These are phyloP conservation scores for Syzygium malaccense DNA, from an alignment of 441 rosid species.

Conservation along the genomic window DNA sequence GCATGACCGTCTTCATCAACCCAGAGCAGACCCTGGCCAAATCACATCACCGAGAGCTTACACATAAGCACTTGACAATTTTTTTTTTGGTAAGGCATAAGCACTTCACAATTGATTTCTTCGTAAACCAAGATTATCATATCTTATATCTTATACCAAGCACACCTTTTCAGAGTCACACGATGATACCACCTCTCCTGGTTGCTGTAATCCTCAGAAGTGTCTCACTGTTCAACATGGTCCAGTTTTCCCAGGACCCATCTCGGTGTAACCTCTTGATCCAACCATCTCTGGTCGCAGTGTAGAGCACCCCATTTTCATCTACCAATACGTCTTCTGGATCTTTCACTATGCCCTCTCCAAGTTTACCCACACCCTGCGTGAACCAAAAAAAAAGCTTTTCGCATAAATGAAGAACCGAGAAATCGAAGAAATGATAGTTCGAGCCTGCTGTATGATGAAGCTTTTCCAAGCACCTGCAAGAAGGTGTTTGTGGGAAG, in stretches of 20 bases:
- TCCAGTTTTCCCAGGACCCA: slow-evolving; percentile 41
- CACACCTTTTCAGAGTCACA: slow-evolving; percentile 31
- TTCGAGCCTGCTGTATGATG: neutral
- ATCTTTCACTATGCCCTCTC: slow-evolving; percentile 28
- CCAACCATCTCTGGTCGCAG: slow-evolving; percentile 50
- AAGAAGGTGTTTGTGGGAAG: slow-evolving; percentile 22
- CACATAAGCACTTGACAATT: neutral
- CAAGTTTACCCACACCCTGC: slow-evolving; percentile 30
- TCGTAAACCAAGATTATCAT: neutral
- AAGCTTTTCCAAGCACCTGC: slow-evolving; percentile 18
- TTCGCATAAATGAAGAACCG: neutral
- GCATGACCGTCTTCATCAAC: slow-evolving; percentile 25
- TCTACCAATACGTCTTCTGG: slow-evolving; percentile 33
- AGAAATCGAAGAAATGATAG: neutral
- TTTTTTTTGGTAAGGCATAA: too few relatives aligned
- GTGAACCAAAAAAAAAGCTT: neutral
- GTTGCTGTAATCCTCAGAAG: slow-evolving; percentile 38
- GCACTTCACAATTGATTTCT: neutral
- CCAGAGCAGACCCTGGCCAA: slow-evolving; percentile 40
- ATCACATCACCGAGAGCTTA: neutral
- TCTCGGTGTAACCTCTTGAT: slow-evolving; percentile 31
- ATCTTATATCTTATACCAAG: neutral
- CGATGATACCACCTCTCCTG: slow-evolving; percentile 24
- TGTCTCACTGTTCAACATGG: slow-evolving; percentile 8
- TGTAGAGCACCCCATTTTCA: slow-evolving; percentile 28